Conservation (phyloP, 164 flowering plant genomes). For the Houttuynia cordata region DNA sequence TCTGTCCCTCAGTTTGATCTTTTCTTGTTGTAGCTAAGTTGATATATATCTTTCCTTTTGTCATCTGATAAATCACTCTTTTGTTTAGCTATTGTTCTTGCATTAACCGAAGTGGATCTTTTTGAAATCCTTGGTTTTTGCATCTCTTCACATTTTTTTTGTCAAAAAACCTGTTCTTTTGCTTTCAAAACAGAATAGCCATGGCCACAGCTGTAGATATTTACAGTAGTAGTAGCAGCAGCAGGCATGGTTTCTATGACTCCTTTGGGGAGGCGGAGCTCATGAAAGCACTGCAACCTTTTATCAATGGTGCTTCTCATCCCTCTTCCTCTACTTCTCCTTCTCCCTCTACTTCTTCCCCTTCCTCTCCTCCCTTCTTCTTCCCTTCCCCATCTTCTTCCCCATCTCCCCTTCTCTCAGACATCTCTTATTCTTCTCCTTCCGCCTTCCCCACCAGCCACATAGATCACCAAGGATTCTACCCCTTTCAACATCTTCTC, state of each 20-base stretch:
- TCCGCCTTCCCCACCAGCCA: slow-evolving; percentile 6
- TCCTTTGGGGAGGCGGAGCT: slow-evolving; percentile 45
- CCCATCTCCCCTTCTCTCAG: slow-evolving; percentile 1
- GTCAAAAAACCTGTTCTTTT: too few relatives aligned
- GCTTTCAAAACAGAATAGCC: too few relatives aligned
- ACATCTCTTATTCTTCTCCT: slow-evolving; percentile 20
- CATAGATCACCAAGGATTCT: slow-evolving; percentile 10
- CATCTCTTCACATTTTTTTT: slow-evolving; percentile 8
- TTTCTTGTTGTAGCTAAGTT: not conserved
- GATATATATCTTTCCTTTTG: slow-evolving; percentile 6
- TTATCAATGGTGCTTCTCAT: slow-evolving; percentile 60
- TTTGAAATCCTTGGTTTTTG: slow-evolving; percentile 20
- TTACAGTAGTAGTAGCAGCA: slow-evolving; percentile 30
- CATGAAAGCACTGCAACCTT: slow-evolving; percentile 93
- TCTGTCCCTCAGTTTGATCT: slow-evolving; percentile 32
- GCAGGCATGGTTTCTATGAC: slow-evolving; percentile 15
- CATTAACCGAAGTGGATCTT: slow-evolving; percentile 7
- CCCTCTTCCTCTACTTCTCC: slow-evolving; percentile 13
- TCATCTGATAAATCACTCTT: not conserved
- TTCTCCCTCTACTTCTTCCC: slow-evolving; percentile 7
- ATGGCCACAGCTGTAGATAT: slow-evolving; percentile 63
- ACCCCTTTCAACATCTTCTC: slow-evolving; percentile 6
- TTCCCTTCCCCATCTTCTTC: slow-evolving; percentile 10
- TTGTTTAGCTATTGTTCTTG: not conserved
- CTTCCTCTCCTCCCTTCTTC: slow-evolving; percentile 11